Evolutionary conservation across 805 yeast genomes (phyloP).

Genomic region (Cyberlindnera japonica): DNA sequence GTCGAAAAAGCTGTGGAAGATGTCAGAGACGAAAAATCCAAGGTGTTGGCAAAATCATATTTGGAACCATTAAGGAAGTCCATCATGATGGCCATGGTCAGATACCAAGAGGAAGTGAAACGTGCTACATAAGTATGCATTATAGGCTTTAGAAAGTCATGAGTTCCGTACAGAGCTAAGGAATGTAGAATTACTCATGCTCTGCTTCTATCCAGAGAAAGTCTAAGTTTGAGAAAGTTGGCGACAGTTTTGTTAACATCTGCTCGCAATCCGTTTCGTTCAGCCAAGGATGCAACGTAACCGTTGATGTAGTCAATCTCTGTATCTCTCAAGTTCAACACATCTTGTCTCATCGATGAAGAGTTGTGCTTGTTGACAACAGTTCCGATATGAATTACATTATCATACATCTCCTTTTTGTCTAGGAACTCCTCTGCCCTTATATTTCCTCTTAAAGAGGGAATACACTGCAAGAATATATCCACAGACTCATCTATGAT

Average conservation of each 20-base stretch:
- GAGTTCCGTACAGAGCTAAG: too few relatives aligned
- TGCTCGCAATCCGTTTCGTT: slow-evolving; percentile 33
- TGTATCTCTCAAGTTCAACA: slow-evolving; percentile 46
- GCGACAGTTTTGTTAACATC: slow-evolving; percentile 32
- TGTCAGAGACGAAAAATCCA: slow-evolving; percentile 29
- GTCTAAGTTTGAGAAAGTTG: slow-evolving; percentile 34
- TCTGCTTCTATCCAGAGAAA: slow-evolving; percentile 19
- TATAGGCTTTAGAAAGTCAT: too few relatives aligned
- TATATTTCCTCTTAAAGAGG: slow-evolving; percentile 27
- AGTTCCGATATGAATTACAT: slow-evolving; percentile 40
- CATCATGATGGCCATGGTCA: slow-evolving; percentile 41
- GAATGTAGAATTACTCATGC: background rate
- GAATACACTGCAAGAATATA: slow-evolving; percentile 29
- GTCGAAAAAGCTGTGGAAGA: slow-evolving; percentile 35
- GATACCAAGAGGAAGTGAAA: slow-evolving; percentile 35
- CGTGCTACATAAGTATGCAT: background rate
- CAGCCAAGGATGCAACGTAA: slow-evolving; percentile 57
- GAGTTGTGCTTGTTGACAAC: slow-evolving; percentile 51
- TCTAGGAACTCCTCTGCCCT: slow-evolving; percentile 24
- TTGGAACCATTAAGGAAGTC: slow-evolving; percentile 44
- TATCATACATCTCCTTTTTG: slow-evolving; percentile 31
- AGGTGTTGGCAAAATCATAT: slow-evolving; percentile 29
- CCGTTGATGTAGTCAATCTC: slow-evolving; percentile 88
- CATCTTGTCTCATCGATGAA: slow-evolving; percentile 55
- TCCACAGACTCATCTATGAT: slow-evolving; percentile 34